Evolutionary conservation across 2,329 filamentous ascomycete species (phyloP).

Genomic region (Talaromyces sp.): DNA sequence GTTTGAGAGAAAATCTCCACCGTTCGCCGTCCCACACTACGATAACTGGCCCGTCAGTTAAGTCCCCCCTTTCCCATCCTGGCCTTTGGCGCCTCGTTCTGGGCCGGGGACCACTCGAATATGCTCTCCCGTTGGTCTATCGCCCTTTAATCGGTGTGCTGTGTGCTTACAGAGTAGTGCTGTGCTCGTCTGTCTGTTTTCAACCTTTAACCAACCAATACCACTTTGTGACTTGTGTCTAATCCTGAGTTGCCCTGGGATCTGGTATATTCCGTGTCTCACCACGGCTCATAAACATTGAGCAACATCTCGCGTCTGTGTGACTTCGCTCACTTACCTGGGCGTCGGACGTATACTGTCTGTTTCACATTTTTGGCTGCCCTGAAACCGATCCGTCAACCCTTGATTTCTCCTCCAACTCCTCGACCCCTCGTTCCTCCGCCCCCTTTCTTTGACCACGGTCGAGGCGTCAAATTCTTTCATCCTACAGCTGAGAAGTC

Average conservation of each 20-base stretch:
- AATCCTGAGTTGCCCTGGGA: background rate
- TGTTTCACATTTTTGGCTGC: slow-evolving; percentile 16
- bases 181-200: slow-evolving; percentile 8
- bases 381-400: slow-evolving; percentile 16
- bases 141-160: slow-evolving; percentile 12
- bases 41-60: background rate
- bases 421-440: slow-evolving; percentile 13
- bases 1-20: slow-evolving; percentile 5
- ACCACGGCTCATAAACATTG: background rate
- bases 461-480: slow-evolving; percentile 6
- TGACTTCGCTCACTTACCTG: slow-evolving; percentile 4
- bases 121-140: slow-evolving; percentile 11
- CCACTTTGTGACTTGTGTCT: background rate
- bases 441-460: slow-evolving; percentile 14
- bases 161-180: background rate
- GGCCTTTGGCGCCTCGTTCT: background rate
- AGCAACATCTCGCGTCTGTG: slow-evolving; percentile 5
- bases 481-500: background rate
- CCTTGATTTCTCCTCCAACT: slow-evolving; percentile 9
- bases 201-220: background rate
- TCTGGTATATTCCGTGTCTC: background rate
- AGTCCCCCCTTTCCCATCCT: slow-evolving; percentile 2
- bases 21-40: slow-evolving; percentile 12
- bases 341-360: slow-evolving; percentile 1
- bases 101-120: slow-evolving; percentile 2